These are phyloP conservation scores for Oryza glaberrima DNA, from an alignment of 176 grass and related monocot genomes.

Conservation along the genomic window DNA sequence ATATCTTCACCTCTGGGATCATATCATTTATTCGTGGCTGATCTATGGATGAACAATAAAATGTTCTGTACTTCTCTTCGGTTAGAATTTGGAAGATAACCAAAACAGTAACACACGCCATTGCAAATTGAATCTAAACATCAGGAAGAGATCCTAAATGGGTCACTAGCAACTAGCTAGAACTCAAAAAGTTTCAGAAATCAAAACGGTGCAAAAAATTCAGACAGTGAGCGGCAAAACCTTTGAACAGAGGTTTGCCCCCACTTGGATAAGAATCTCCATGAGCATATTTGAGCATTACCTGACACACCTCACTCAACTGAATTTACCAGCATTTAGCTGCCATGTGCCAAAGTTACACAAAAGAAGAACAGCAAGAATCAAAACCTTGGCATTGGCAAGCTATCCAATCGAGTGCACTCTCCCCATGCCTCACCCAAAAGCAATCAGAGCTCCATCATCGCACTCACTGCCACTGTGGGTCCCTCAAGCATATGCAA, in stretches of 20 bases:
- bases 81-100: neutral
- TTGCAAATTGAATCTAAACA: neutral
- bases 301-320: conserved; percentile 15
- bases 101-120: neutral
- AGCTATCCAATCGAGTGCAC: conserved; percentile 11
- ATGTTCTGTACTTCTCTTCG: neutral
- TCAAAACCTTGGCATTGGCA: conserved; percentile 33
- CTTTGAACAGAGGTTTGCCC: neutral
- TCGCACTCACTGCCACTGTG: neutral
- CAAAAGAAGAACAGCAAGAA: conserved; percentile 30
- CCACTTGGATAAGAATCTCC: conserved; percentile 14
- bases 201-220: conserved; percentile 5
- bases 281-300: conserved; percentile 27
- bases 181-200: neutral
- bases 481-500: neutral
- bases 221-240: neutral
- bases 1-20: neutral
- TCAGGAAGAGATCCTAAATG: neutral
- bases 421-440: conserved; percentile 51
- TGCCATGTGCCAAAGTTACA: conserved; percentile 36
- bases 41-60: neutral
- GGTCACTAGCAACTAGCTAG: neutral
- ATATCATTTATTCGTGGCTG: neutral
- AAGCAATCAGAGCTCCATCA: conserved; percentile 43
- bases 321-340: neutral